Evolutionary conservation across 768 basidiomycete genomes (phyloP).

Genomic region (Leccinum variicolor): DNA sequence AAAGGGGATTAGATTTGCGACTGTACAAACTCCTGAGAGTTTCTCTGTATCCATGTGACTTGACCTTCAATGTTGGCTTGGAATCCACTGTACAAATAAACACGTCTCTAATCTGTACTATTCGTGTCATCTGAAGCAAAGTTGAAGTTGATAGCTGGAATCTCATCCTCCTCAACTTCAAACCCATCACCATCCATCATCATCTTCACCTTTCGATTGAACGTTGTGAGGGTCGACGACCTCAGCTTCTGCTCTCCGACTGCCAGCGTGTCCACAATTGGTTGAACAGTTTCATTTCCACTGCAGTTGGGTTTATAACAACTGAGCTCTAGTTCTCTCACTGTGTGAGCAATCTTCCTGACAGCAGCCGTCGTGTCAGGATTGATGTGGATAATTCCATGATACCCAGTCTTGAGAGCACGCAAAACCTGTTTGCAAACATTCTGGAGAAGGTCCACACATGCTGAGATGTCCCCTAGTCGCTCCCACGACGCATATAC

Average conservation of each 20-base stretch:
- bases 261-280: neutral
- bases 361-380: constrained; percentile 19
- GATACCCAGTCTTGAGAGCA: constrained; percentile 23
- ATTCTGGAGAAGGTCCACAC: constrained; percentile 21
- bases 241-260: neutral
- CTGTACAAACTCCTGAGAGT: neutral
- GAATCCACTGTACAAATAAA: too few relatives aligned
- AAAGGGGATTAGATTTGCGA: neutral
- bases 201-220: neutral
- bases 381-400: constrained; percentile 22
- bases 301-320: neutral
- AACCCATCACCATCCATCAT: neutral
- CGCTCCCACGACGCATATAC: constrained; percentile 32
- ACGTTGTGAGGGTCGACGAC: neutral
- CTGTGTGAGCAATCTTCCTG: constrained; percentile 17
- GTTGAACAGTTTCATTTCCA: neutral
- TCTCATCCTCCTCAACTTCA: neutral
- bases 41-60: too few relatives aligned
- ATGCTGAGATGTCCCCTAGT: constrained; percentile 30
- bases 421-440: constrained; percentile 28
- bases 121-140: too few relatives aligned
- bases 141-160: too few relatives aligned
- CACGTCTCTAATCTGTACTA: too few relatives aligned
- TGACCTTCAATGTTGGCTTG: too few relatives aligned
- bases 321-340: neutral